Conservation (phyloP, 2,329 filamentous ascomycete genomes). For the Fusarium fujikuroi region DNA sequence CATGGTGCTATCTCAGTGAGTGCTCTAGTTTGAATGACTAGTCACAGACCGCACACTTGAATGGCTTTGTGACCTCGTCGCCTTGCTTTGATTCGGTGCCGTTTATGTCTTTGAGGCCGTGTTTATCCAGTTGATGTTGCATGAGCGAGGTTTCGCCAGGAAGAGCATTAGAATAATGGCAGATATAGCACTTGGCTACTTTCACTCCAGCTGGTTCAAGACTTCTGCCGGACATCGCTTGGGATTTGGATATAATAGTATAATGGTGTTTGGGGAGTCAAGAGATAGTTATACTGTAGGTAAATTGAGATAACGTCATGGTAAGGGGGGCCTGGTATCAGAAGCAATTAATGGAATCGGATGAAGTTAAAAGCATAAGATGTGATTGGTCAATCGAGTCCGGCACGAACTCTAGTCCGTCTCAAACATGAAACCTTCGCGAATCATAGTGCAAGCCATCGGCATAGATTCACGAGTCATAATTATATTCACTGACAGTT, state of each 20-base stretch:
- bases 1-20: no score
- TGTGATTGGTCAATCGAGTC: background rate
- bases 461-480: background rate
- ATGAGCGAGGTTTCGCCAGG: no score
- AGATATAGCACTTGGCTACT: no score
- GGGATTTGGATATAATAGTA: background rate
- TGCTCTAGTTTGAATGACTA: no score
- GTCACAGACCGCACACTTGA: no score
- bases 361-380: background rate
- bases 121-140: no score
- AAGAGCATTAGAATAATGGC: no score
- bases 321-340: background rate
- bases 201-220: no score
- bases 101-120: no score
- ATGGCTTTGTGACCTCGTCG: no score
- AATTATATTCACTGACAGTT: background rate
- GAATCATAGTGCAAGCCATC: background rate
- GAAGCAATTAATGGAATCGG: background rate
- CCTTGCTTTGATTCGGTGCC: no score
- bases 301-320: background rate
- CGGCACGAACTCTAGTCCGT: no score
- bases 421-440: background rate
- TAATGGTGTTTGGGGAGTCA: background rate
- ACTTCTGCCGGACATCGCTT: background rate
- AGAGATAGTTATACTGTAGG: accelerated